phyloP scores from a whole-genome alignment of 768 basidiomycete species.

The Gloeostereum incarnatum region DNA sequence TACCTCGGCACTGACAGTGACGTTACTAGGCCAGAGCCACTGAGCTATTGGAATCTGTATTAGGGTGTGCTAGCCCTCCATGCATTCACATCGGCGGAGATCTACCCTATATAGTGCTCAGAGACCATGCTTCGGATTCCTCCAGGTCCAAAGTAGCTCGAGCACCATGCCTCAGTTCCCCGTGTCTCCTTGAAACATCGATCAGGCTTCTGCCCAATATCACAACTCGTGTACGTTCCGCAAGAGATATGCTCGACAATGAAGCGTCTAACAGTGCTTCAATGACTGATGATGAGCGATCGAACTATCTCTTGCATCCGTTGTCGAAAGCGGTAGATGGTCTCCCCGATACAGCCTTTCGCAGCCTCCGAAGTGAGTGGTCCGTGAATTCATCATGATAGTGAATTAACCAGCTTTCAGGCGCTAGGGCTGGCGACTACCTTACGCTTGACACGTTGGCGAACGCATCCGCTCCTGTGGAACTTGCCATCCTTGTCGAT shows the following conservation, averaged over 20 bases:
- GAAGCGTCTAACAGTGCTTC: slow-evolving; percentile 23
- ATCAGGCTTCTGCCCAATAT: slow-evolving; percentile 31
- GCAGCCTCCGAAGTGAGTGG: slow-evolving; percentile 34
- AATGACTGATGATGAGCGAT: slow-evolving; percentile 22
- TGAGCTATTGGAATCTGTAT: slow-evolving; percentile 29
- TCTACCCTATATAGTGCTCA: slow-evolving; percentile 17
- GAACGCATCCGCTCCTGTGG: slow-evolving; percentile 1
- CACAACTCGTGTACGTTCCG: slow-evolving; percentile 9
- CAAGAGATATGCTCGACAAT: slow-evolving; percentile 30
- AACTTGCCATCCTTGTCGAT: slow-evolving; percentile 20
- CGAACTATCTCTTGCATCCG: slow-evolving; percentile 33
- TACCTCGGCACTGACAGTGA: not conserved
- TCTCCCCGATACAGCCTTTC: slow-evolving; percentile 36
- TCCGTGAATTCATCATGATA: slow-evolving; percentile 17
- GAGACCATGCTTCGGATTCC: slow-evolving; percentile 7
- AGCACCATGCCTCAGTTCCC: slow-evolving; percentile 31
- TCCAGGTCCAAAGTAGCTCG: slow-evolving; percentile 11
- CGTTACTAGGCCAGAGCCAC: slow-evolving; percentile 36
- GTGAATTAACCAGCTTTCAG: slow-evolving; percentile 9
- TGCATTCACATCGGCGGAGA: not conserved
- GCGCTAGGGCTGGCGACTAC: slow-evolving; percentile 18
- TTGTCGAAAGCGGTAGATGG: slow-evolving; percentile 52
- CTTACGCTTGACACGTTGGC: slow-evolving; percentile 18
- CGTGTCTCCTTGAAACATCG: slow-evolving; percentile 44
- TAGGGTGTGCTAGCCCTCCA: slow-evolving; percentile 5